Conservation (phyloP, 2,329 filamentous ascomycete genomes). For the Talaromyces marneffei region DNA sequence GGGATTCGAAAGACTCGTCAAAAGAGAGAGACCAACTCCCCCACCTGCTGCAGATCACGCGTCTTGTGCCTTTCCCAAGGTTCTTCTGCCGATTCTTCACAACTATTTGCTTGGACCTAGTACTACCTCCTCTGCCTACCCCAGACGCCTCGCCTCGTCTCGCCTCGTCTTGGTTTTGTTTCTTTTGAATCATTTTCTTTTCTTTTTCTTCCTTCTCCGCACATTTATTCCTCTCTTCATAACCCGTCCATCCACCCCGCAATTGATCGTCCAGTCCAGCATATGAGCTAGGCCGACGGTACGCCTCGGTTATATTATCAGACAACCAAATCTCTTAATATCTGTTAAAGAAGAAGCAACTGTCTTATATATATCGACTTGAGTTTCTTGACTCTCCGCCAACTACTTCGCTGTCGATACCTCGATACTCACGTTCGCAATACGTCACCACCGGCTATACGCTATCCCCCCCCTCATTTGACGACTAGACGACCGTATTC, state of each 20-base stretch:
- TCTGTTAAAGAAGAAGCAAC: background rate
- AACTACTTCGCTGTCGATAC: background rate
- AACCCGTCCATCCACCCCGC: background rate
- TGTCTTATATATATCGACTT: background rate
- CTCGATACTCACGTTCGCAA: background rate
- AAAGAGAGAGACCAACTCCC: background rate
- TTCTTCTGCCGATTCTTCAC: constrained; percentile 46
- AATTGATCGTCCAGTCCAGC: background rate
- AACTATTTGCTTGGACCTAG: too few relatives aligned
- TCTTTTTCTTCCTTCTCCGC: background rate
- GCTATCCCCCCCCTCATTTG: background rate
- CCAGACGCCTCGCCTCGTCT: constrained; percentile 1
- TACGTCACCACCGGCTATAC: background rate
- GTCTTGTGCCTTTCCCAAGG: constrained; percentile 11
- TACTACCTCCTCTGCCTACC: background rate
- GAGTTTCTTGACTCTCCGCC: background rate
- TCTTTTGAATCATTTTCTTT: background rate
- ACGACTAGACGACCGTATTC: constrained; percentile 4
- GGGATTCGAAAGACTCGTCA: background rate
- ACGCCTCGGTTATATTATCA: background rate
- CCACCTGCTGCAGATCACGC: constrained; percentile 14
- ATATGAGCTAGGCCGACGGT: background rate
- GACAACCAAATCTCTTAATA: background rate
- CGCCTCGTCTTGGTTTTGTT: background rate
- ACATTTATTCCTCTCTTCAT: background rate